Evolutionary conservation across 2,329 filamentous ascomycete species (phyloP).

Genomic region (Lithohypha guttulata): DNA sequence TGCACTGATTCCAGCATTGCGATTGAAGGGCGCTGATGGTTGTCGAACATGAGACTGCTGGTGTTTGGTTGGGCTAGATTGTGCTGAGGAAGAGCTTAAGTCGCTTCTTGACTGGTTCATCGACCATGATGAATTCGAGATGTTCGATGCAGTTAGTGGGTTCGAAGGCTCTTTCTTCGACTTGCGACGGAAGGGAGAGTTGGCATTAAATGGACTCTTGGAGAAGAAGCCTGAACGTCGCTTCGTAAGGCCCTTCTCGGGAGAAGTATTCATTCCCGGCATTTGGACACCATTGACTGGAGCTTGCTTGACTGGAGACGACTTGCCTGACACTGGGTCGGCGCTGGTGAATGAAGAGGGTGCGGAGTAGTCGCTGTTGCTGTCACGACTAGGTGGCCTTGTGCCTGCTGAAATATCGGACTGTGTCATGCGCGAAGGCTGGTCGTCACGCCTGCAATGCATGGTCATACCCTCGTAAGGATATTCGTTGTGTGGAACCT

Average conservation of each 20-base stretch:
- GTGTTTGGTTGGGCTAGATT: constrained; percentile 37
- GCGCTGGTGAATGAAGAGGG: constrained; percentile 81
- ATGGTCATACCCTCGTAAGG: constrained; percentile 95
- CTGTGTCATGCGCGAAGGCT: constrained; percentile 51
- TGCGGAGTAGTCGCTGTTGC: constrained; percentile 81
- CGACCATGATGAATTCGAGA: constrained; percentile 9
- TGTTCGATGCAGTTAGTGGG: background rate
- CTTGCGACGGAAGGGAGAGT: constrained; percentile 84
- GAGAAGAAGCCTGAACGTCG: constrained; percentile 82
- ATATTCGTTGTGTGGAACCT: constrained; percentile 84
- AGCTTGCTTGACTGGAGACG: constrained; percentile 58
- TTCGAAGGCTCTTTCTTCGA: constrained; percentile 56
- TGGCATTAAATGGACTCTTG: constrained; percentile 63
- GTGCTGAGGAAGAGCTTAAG: constrained; percentile 24
- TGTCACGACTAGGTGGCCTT: constrained; percentile 74
- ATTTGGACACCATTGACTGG: constrained; percentile 29
- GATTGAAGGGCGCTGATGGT: constrained; percentile 27
- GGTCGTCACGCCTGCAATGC: constrained; percentile 68
- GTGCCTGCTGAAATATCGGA: constrained; percentile 54
- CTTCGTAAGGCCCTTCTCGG: constrained; percentile 56
- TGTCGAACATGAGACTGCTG: constrained; percentile 25
- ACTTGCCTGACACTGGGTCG: constrained; percentile 63
- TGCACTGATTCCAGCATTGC: constrained; percentile 24
- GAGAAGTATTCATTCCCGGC: constrained; percentile 28
- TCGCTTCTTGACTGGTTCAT: constrained; percentile 18